Evolutionary conservation across 805 yeast species (phyloP).

Genomic region (Candida ortonii): DNA sequence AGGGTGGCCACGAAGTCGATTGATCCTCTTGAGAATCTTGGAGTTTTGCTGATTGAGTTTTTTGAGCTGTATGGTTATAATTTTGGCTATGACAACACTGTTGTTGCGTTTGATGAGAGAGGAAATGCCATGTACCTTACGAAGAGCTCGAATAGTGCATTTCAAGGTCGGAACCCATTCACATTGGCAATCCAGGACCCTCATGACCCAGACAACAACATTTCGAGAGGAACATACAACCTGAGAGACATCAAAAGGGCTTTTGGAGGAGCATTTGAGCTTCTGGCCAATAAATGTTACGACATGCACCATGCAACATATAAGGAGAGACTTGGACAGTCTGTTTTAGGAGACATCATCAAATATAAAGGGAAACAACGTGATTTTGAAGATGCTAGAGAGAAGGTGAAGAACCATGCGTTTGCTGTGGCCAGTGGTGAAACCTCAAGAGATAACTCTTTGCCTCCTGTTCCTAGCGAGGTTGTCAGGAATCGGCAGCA

Average conservation of each 20-base stretch:
- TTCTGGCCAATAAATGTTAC: conserved; percentile 71
- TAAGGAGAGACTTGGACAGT: conserved; percentile 63
- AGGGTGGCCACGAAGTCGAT: conserved; percentile 65
- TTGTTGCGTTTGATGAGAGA: conserved; percentile 55
- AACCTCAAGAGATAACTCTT: conserved; percentile 10
- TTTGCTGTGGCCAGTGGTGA: conserved; percentile 28
- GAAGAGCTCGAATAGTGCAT: conserved; percentile 41
- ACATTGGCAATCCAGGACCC: conserved; percentile 86
- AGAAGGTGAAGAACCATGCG: conserved; percentile 61
- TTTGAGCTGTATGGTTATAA: conserved; percentile 89
- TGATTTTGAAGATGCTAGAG: conserved; percentile 75
- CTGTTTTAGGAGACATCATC: conserved; percentile 77
- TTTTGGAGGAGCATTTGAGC: conserved; percentile 83
- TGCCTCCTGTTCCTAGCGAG: conserved; percentile 36
- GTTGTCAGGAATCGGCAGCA: conserved; percentile 37
- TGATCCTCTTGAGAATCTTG: conserved; percentile 70
- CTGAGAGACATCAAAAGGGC: conserved; percentile 77
- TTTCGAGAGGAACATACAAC: conserved; percentile 82
- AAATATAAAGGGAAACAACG: conserved; percentile 70
- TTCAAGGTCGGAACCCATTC: conserved; percentile 53
- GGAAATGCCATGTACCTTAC: conserved; percentile 58
- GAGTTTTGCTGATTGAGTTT: conserved; percentile 83
- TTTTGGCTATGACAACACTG: conserved; percentile 80
- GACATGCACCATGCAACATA: conserved; percentile 65
- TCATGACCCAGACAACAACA: conserved; percentile 76